Conservation (phyloP, 1,284 basidiomycete species). For the Trametes versicolor region DNA sequence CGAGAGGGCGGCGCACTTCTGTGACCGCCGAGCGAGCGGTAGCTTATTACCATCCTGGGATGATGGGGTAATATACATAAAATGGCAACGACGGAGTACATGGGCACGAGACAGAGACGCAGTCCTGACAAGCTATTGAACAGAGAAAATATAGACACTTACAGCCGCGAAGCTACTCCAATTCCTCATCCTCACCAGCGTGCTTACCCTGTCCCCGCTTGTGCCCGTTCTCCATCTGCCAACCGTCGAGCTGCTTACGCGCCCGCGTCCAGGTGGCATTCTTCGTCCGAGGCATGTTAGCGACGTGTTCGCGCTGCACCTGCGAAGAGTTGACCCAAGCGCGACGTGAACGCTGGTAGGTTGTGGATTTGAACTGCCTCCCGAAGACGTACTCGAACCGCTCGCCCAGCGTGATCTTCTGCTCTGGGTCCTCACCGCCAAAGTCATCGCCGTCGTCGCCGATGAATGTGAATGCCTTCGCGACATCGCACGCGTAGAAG, state of each 20-base stretch:
- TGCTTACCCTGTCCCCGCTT: neutral
- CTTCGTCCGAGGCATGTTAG: neutral
- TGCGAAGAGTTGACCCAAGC: conserved; percentile 38
- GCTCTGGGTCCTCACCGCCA: neutral
- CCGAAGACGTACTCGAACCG: conserved; percentile 5
- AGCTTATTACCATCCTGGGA: too few species aligned
- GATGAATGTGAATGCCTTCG: neutral
- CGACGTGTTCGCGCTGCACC: neutral
- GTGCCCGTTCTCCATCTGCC: neutral
- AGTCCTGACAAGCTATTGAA: too few species aligned
- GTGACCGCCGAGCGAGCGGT: too few species aligned
- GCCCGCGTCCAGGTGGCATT: neutral
- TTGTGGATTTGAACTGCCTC: conserved; percentile 28
- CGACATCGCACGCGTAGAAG: neutral
- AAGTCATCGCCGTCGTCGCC: neutral
- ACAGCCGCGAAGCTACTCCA: too few species aligned
- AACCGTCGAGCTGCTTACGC: neutral
- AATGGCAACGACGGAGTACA: too few species aligned
- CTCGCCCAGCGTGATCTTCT: neutral
- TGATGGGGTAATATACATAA: neutral
- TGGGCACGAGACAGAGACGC: neutral
- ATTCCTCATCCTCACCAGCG: neutral
- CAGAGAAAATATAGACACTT: too few species aligned
- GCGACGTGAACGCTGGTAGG: conserved; percentile 38
- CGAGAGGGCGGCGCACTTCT: neutral